Evolutionary conservation across 2,329 filamentous ascomycete genomes (phyloP), one percentile per base, ranked within the genome.

Genomic region (Sordariomycetes sp.): DNA sequence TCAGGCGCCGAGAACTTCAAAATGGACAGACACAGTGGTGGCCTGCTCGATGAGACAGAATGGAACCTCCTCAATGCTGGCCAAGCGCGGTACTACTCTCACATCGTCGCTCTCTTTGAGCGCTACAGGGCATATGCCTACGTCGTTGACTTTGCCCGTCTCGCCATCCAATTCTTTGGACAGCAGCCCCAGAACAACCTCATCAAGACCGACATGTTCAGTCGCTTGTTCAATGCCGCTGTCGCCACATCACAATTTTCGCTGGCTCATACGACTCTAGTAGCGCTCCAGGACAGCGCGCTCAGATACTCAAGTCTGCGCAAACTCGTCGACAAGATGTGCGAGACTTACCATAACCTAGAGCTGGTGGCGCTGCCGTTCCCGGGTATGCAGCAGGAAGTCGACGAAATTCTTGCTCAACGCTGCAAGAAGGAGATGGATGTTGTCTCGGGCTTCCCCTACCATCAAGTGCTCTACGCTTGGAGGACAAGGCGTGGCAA

Each of bases 391-490:
- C 75, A 82, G 45, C 76, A 80, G 35, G 74, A 81, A 17, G 82
- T 95, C 14, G 90, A 98, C 51, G 75, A 78, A 5, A 79, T 86
- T 24, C 72, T 98, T 9, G 65, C 75, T 6, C 74, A 79, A 23
- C 75, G 85, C 46, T 86, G 84, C 52, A 75, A 75, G 42, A 72
- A 75, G 36, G 76, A 80, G 23, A 64, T 75, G 28, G 82, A 86
- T 36, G 72, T 86, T 24, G 66, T 64, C 37, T 64, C 61, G 25
- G 75, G 74, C 8, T 83, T 86, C n/a, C 83, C 86, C 4, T 94
- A 88, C 51, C 85, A 92, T 51, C 84, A 90, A 48, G 82, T 95
- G 37, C 74, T 96, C 31, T 94, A 95, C 55, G 80, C 88, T 4
- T 95, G 90, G 76, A 79, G 92, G 33, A 81, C 94, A 44, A 79